Evolutionary conservation across 1,139 yeast species (phyloP).

Genomic region (Candida sojae): DNA sequence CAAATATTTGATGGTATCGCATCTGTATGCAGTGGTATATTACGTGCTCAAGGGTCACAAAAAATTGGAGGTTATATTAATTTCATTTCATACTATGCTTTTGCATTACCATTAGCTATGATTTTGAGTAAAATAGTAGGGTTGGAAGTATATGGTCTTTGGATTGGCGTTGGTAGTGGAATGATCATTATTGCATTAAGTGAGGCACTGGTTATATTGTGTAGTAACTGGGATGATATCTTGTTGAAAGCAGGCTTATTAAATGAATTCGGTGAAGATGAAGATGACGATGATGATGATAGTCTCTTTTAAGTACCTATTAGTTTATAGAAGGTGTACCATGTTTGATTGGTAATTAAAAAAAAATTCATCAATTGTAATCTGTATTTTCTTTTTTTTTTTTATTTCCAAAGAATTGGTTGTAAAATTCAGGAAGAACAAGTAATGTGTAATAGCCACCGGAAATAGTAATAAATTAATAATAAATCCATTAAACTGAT

Average conservation of each 20-base stretch:
- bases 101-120: slow-evolving; percentile 65
- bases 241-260: slow-evolving; percentile 30
- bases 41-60: slow-evolving; percentile 88
- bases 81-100: slow-evolving; percentile 69
- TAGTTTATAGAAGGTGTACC: neutral
- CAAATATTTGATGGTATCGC: slow-evolving; percentile 82
- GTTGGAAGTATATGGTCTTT: slow-evolving; percentile 66
- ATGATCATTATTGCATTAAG: slow-evolving; percentile 66
- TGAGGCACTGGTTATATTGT: slow-evolving; percentile 48
- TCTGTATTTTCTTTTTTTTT: too few relatives aligned
- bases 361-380: too few relatives aligned
- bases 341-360: too few relatives aligned
- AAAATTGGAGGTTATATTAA: slow-evolving; percentile 80
- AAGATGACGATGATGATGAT: slow-evolving; percentile 7
- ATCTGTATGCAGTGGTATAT: slow-evolving; percentile 79
- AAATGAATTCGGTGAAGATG: slow-evolving; percentile 23
- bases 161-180: slow-evolving; percentile 88
- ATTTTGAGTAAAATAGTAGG: slow-evolving; percentile 57
- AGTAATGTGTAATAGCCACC: neutral
- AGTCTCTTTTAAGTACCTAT: neutral
- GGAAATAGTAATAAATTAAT: too few relatives aligned
- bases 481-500: neutral
- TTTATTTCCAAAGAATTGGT: neutral
- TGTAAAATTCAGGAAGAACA: neutral
- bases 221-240: slow-evolving; percentile 45